Evolutionary conservation across 768 basidiomycete species (phyloP).

Genomic region (Tricholoma flavovirens): DNA sequence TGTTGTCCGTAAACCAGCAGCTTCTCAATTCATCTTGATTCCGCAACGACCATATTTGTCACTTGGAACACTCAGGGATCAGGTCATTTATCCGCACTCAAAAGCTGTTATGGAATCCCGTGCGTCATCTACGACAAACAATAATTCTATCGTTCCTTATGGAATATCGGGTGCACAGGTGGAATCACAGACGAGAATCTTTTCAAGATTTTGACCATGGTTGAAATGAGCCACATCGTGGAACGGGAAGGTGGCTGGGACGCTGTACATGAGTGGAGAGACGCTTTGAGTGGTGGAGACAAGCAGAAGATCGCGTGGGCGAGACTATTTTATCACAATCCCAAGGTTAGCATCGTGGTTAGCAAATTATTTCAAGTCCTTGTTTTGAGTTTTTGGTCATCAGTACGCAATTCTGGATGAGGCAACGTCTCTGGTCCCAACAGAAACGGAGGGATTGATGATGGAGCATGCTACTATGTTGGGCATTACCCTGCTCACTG

Average conservation of each 20-base stretch:
- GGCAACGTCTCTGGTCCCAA: slow-evolving; percentile 90
- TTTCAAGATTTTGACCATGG: slow-evolving; percentile 60
- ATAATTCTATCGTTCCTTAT: not conserved
- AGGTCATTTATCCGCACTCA: slow-evolving; percentile 93
- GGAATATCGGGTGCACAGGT: slow-evolving; percentile 30
- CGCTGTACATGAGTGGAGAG: slow-evolving; percentile 84
- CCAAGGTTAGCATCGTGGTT: slow-evolving; percentile 53
- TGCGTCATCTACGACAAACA: slow-evolving; percentile 31
- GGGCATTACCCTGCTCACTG: slow-evolving; percentile 89
- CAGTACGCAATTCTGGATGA: slow-evolving; percentile 97
- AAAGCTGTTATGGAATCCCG: slow-evolving; percentile 72
- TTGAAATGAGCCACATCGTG: slow-evolving; percentile 83
- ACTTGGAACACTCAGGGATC: slow-evolving; percentile 89
- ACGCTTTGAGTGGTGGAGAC: slow-evolving; percentile 89
- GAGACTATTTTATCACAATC: slow-evolving; percentile 89
- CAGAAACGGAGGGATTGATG: slow-evolving; percentile 90
- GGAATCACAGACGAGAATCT: slow-evolving; percentile 74
- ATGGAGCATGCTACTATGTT: slow-evolving; percentile 86
- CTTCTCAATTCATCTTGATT: slow-evolving; percentile 87
- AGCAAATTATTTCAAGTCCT: not conserved
- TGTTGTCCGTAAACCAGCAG: slow-evolving; percentile 82
- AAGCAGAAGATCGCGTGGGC: slow-evolving; percentile 99
- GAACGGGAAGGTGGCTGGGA: slow-evolving; percentile 98
- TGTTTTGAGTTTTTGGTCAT: not conserved
- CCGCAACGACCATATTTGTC: slow-evolving; percentile 96